Evolutionary conservation across 2,329 filamentous ascomycete species (phyloP), one percentile per base, ranked within the genome.

Genomic region (Didymella arachidicola): DNA sequence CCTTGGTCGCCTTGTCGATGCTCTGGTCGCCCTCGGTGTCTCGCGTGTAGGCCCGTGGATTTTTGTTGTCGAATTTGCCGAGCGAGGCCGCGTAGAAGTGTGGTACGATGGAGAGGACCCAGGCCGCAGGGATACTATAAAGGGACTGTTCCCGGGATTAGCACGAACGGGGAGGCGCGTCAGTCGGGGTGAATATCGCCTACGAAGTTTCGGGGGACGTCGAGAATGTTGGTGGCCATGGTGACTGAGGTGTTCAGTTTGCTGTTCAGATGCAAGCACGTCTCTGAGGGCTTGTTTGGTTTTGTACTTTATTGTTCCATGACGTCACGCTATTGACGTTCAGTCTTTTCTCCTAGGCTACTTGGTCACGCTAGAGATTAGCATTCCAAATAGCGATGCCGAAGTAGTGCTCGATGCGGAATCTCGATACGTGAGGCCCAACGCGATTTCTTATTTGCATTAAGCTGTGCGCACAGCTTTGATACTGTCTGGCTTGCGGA

Each of bases 1-100:
- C 53, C 27, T 56, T 56, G 39, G 53, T 56, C 6, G 46, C 46
- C 18, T 56, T 56, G 45, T 56, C 53, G 30, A 56, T 44, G 45
- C 22, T 39, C 30, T 50, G 45, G 14, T 50, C 53, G n/a, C 45
- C 18, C n/a, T 56, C 53, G 11, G 46, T 56, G 39, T 44, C 53
- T 25, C 39, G 53, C n/a, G 46, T 56, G 53, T 50, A 56, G 16
- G 53, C 45, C 22, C 53, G 38, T 7, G 53, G 53, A 25, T 49
- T 56, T 18, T 56, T 49, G 53, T 49, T 56, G 39, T 56, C 53
- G 26, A 56, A 49, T 36, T 44, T 56, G 12, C 53, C 53, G 7
- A 50, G 45, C 11, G 45, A 56, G 22, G 39, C 53, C 2, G 53
- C 53, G 45, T 56, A 56, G 46, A 56, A 56, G 45, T 50, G 53